Base-by-base conservation (phyloP, 225 moss, liverwort and hornwort genomes). In the Sphagnum tenellum region DNA sequence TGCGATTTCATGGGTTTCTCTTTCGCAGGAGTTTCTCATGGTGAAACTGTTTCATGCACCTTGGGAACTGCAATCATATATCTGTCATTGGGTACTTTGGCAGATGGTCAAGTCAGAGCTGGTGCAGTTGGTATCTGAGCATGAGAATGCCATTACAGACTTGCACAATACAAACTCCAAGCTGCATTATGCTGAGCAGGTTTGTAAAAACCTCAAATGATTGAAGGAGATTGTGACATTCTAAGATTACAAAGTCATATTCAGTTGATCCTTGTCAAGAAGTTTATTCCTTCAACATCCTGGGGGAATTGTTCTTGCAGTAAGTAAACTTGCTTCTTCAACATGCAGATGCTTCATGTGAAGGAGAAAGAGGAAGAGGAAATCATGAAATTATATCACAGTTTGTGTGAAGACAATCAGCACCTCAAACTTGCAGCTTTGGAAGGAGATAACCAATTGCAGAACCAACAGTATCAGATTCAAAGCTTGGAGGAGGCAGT, bases 51-150 rank as follows among this genome's bases (percentile, higher is more conserved):
- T 29, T 29, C 29, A 29, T 29, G 29, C 29, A 29, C 29, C 29
- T 29, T 29, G 29, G 29, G 29, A 29, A 29, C 29, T 29, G 29
- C 29, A 29, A 29, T 29, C 29, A 29, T 29, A 29, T 29, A 29
- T 29, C 29, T 29, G 29, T 29, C 29, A 29, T 56, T 64, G 69
- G 57, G 59, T 61, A 56, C 66, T 67, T 47, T 59, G 61, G 73
- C 86, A 91, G 91, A 73, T 78, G 62, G 75, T 86, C 52, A 91
- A 86, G 74, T 71, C 76, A 68, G 89, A 91, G 65, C 75, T 84
- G 51, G 60, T 82, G 61, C 84, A 86, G 72, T 69, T 89, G 62
- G 76, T 75, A 53, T 72, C 73, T 47, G 81, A 80, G 64, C 86
- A 81, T 66, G 82, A 85, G 73, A 69, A 71, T 63, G 77, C 85